Evolutionary conservation across 805 yeast species (phyloP).

Genomic region (Spathaspora arborariae): DNA sequence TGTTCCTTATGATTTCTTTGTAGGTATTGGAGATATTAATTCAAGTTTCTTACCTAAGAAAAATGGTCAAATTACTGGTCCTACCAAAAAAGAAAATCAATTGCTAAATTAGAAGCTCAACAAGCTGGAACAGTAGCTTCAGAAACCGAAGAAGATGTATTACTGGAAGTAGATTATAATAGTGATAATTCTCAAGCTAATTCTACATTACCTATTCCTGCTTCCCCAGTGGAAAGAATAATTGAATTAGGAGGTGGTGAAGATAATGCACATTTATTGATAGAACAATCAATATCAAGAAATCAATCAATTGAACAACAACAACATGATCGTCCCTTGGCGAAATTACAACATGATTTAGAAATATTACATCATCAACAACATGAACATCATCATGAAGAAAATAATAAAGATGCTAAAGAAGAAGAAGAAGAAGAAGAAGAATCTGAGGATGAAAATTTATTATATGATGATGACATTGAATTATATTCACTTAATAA

Average conservation of each 20-base stretch:
- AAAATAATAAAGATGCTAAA: slow-evolving; percentile 11
- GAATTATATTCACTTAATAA: slow-evolving; percentile 64
- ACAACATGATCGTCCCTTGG: slow-evolving; percentile 78
- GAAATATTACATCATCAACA: slow-evolving; percentile 44
- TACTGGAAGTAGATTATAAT: slow-evolving; percentile 6
- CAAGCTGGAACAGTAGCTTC: slow-evolving; percentile 11
- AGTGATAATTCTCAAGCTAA: slow-evolving; percentile 7
- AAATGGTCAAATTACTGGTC: slow-evolving; percentile 52
- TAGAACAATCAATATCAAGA: slow-evolving; percentile 58
- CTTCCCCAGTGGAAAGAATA: slow-evolving; percentile 47
- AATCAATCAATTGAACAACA: slow-evolving; percentile 74
- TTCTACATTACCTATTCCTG: slow-evolving; percentile 4
- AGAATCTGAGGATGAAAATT: slow-evolving; percentile 41
- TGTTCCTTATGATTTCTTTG: slow-evolving; percentile 92
- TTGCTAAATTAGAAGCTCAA: slow-evolving; percentile 52
- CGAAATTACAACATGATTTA: slow-evolving; percentile 72
- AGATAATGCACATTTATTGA: slow-evolving; percentile 44
- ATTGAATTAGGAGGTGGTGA: slow-evolving; percentile 48
- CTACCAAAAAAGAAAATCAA: slow-evolving; percentile 58
- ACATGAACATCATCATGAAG: slow-evolving; percentile 16
- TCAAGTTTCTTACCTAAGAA: slow-evolving; percentile 88
- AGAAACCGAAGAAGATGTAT: slow-evolving; percentile 9
- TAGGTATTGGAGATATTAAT: slow-evolving; percentile 96
- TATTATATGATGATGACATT: slow-evolving; percentile 74
- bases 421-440: slow-evolving; percentile 18